Conservation (phyloP, 179 eudicot genomes). For the Silene coronaria region DNA sequence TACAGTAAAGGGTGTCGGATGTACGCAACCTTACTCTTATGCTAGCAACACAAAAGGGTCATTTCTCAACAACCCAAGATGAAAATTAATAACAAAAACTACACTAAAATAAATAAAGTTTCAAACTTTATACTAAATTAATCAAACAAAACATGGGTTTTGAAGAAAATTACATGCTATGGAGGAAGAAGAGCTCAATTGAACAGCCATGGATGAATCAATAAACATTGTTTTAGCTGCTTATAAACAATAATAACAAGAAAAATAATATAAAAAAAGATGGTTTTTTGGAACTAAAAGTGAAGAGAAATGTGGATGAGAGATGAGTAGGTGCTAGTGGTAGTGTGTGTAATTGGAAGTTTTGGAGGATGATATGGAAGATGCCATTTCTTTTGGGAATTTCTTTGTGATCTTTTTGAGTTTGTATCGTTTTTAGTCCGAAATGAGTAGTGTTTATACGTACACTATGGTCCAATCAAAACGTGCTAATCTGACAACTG, state of each 20-base stretch:
- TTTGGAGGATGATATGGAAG: slow-evolving; percentile 14
- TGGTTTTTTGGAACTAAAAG: neutral
- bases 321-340: slow-evolving; percentile 5
- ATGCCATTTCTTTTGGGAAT: slow-evolving; percentile 1
- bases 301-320: slow-evolving; percentile 20
- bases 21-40: too few relatives aligned
- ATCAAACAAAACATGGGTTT: neutral
- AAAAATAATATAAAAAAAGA: too few relatives aligned
- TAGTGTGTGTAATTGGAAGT: slow-evolving; percentile 6
- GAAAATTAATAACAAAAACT: neutral
- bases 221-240: slow-evolving; percentile 32
- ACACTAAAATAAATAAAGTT: slow-evolving; percentile 4
- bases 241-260: neutral
- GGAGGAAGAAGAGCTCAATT: slow-evolving; percentile 33
- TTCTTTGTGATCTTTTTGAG: neutral
- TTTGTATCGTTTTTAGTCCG: neutral
- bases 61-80: too few relatives aligned
- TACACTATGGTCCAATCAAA: slow-evolving; percentile 15
- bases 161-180: slow-evolving; percentile 24
- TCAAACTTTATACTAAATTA: neutral
- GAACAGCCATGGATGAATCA: slow-evolving; percentile 44
- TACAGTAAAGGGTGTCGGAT: neutral
- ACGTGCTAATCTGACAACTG: neutral
- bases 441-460: neutral
- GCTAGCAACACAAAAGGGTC: neutral